phyloP scores from a whole-genome alignment of 306 rosid genomes.

The Echinosophora koreensis region DNA sequence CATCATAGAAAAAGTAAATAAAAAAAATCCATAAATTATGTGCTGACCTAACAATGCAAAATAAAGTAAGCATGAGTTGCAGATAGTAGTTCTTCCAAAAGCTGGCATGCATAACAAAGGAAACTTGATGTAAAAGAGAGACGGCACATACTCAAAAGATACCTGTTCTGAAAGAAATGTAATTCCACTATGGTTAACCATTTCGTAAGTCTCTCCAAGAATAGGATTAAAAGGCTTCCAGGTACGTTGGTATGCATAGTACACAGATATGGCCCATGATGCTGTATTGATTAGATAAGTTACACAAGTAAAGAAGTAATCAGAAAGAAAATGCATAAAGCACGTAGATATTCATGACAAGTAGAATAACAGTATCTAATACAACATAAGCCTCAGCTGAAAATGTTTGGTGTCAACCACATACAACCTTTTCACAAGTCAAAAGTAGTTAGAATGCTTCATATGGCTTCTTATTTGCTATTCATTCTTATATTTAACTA shows the following conservation, averaged over 20 bases:
- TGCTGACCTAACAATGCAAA: background rate
- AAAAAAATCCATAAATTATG: background rate
- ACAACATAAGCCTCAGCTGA: background rate
- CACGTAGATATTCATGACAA: slow-evolving; percentile 1
- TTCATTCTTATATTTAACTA: slow-evolving; percentile 17
- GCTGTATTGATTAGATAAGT: slow-evolving; percentile 55
- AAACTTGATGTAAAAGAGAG: slow-evolving; percentile 7
- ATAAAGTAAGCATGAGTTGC: background rate
- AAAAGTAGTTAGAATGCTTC: background rate
- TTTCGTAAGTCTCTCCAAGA: slow-evolving; percentile 82
- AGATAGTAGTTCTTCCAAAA: background rate
- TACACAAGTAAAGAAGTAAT: background rate
- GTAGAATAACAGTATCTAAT: slow-evolving; percentile 7
- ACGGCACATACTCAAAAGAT: slow-evolving; percentile 25
- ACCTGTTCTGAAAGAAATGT: slow-evolving; percentile 81
- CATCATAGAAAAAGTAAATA: background rate
- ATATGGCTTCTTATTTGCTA: background rate
- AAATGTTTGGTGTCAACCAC: background rate
- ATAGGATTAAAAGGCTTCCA: slow-evolving; percentile 92
- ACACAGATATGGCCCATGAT: slow-evolving; percentile 75
- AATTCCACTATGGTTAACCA: slow-evolving; percentile 67
- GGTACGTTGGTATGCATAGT: slow-evolving; percentile 75
- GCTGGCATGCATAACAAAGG: background rate
- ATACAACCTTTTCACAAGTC: background rate
- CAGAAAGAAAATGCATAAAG: background rate